A percentile compares a stretch with the other conserved stretches of the same genome.
phyloP scores from a whole-genome alignment of 2,329 filamentous ascomycete genomes.

The Penicillium brasilianum region DNA sequence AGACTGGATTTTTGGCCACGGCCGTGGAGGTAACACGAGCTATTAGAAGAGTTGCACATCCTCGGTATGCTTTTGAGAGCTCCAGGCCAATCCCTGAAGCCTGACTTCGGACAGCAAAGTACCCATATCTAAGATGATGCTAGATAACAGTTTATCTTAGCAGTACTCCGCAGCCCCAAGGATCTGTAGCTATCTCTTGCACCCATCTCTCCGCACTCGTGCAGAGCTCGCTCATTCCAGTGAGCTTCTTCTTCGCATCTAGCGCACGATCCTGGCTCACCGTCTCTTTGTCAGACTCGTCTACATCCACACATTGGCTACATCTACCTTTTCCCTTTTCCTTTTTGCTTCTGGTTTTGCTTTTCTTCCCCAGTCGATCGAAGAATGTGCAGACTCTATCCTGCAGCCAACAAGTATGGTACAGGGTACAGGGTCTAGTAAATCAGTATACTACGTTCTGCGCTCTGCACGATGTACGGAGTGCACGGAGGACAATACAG shows the following conservation, averaged over 20 bases:
- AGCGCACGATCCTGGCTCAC: conserved; percentile 14
- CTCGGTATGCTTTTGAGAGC: background rate
- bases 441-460: background rate
- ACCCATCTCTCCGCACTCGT: background rate
- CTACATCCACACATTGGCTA: background rate
- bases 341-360: background rate
- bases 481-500: conserved; percentile 13
- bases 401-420: conserved; percentile 7
- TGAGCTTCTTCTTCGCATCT: background rate
- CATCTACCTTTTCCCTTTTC: background rate
- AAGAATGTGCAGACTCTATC: conserved; percentile 2
- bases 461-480: background rate
- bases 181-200: background rate
- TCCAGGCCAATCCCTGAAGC: conserved; percentile 1
- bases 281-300: conserved; percentile 19
- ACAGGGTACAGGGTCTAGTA: conserved; percentile 3
- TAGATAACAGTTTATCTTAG: background rate
- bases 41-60: background rate
- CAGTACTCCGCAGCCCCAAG: background rate
- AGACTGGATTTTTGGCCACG: too few species aligned
- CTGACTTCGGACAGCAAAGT: background rate
- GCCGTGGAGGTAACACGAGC: background rate
- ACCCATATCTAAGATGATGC: background rate
- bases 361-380: conserved; percentile 3
- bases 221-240: background rate